Percentiles rank a stretch among this genome's conserved stretches.
Evolutionary conservation across 345 rosid species (phyloP).

Genomic region (Gossypium rotundifolium): DNA sequence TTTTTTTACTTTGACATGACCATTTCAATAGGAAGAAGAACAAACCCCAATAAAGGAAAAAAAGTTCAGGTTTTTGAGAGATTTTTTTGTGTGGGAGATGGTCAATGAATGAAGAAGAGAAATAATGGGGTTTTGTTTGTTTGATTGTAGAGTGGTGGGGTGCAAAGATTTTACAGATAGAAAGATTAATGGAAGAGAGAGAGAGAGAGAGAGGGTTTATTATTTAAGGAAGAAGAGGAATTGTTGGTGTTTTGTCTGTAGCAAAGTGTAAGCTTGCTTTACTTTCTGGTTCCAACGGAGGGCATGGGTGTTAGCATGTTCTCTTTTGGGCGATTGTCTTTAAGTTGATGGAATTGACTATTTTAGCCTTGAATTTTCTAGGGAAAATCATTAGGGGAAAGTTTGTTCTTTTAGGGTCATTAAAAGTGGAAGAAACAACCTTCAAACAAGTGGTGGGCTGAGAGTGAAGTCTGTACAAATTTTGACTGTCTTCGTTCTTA

Average conservation of each 20-base stretch:
- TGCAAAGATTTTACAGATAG: neutral
- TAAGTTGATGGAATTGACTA: neutral
- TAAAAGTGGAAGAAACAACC: neutral
- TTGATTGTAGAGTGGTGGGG: neutral
- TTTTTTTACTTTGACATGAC: slow-evolving; percentile 21
- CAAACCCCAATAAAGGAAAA: neutral
- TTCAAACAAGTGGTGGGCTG: neutral
- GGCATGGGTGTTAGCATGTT: neutral
- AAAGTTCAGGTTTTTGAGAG: neutral
- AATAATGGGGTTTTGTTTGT: slow-evolving; percentile 5
- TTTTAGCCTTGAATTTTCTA: slow-evolving; percentile 12
- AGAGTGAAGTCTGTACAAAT: neutral
- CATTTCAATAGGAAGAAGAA: neutral
- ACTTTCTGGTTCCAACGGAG: slow-evolving; percentile 4
- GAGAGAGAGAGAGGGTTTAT: neutral
- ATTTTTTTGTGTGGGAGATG: neutral
- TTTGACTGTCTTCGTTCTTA: neutral
- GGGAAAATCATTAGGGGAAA: too few relatives aligned
- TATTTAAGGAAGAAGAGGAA: slow-evolving; percentile 17
- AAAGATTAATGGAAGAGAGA: neutral
- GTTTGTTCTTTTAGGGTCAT: neutral
- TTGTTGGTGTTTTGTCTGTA: slow-evolving; percentile 28
- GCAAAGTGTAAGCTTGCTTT: slow-evolving; percentile 3
- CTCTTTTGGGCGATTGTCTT: neutral
- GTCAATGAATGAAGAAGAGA: neutral